Percentiles rank a stretch among this genome's conserved stretches.
Conservation (phyloP, 2,329 filamentous ascomycete genomes). For the Botrytis paeoniae region DNA sequence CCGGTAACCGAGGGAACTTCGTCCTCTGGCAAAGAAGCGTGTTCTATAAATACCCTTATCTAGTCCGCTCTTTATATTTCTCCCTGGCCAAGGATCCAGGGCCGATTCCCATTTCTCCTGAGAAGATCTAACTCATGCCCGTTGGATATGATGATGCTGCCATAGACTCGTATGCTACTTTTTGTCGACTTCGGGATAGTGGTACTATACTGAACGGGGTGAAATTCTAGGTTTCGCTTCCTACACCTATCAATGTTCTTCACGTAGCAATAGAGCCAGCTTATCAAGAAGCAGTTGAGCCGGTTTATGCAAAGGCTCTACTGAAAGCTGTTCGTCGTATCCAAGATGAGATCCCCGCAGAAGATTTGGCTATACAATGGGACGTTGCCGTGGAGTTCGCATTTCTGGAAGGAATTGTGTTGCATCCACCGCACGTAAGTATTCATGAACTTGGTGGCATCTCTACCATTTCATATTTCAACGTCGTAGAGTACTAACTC, state of each 20-base stretch:
- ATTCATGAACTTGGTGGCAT: background rate
- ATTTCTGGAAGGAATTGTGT: conserved; percentile 29
- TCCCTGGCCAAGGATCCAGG: conserved; percentile 11
- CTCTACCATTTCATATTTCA: background rate
- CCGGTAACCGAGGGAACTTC: conserved; percentile 38
- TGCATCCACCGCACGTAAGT: conserved; percentile 12
- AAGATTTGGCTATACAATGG: conserved; percentile 39
- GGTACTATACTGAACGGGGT: conserved; percentile 32
- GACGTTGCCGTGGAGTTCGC: conserved; percentile 34
- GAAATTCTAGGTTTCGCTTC: conserved; percentile 39
- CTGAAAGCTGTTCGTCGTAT: conserved; percentile 32
- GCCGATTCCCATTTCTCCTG: conserved; percentile 18
- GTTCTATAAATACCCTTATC: conserved; percentile 31
- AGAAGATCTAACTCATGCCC: conserved; percentile 15
- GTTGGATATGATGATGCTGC: conserved; percentile 36
- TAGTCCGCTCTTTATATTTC: conserved; percentile 17
- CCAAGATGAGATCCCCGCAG: conserved; percentile 33
- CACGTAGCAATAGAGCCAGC: conserved; percentile 23
- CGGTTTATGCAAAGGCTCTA: conserved; percentile 35
- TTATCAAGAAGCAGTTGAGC: conserved; percentile 33
- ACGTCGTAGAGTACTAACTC: background rate
- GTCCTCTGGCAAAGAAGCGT: conserved; percentile 38
- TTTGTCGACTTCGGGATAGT: conserved; percentile 28
- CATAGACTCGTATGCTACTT: conserved; percentile 33
- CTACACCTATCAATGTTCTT: conserved; percentile 34